Percentiles rank a stretch among this genome's conserved stretches.
These are phyloP conservation scores for Pichia scutulata DNA, from an alignment of 805 yeast genomes.

Conservation along the genomic window DNA sequence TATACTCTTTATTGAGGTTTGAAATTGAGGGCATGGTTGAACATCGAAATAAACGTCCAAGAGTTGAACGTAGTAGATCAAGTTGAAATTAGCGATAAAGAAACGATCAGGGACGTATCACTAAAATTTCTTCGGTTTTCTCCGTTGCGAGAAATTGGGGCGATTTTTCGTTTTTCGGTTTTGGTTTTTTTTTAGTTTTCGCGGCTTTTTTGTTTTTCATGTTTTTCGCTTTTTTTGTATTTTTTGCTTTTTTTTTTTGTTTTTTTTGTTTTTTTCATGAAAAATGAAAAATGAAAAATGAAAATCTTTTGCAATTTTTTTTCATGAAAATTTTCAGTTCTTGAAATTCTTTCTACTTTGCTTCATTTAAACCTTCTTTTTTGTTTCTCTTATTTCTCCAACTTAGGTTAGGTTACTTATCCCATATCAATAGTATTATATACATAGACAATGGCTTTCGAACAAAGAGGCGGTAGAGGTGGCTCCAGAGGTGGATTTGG, in stretches of 20 bases:
- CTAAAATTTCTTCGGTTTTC: neutral
- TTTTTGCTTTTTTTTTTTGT: constrained; percentile 5
- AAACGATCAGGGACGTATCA: no score
- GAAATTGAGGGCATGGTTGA: neutral
- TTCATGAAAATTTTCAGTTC: constrained; percentile 3
- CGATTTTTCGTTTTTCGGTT: neutral
- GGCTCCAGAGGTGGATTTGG: constrained; percentile 38
- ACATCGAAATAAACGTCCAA: neutral
- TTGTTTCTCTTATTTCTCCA: neutral
- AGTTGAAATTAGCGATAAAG: neutral
- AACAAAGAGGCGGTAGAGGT: constrained; percentile 39
- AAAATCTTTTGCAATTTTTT: neutral
- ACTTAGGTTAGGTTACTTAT: neutral
- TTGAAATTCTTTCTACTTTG: neutral
- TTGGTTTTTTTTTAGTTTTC: neutral
- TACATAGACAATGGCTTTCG: constrained; percentile 48
- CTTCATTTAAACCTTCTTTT: neutral
- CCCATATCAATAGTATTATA: constrained; percentile 1
- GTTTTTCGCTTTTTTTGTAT: constrained; percentile 2
- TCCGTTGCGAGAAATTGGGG: neutral
- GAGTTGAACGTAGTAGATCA: neutral
- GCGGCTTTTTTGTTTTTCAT: neutral
- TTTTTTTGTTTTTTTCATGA: neutral
- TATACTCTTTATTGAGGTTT: neutral
- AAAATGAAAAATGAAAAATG: no score